These are phyloP conservation scores for Trichophyton rubrum DNA, from an alignment of 2,329 filamentous ascomycete genomes.

Conservation along the genomic window DNA sequence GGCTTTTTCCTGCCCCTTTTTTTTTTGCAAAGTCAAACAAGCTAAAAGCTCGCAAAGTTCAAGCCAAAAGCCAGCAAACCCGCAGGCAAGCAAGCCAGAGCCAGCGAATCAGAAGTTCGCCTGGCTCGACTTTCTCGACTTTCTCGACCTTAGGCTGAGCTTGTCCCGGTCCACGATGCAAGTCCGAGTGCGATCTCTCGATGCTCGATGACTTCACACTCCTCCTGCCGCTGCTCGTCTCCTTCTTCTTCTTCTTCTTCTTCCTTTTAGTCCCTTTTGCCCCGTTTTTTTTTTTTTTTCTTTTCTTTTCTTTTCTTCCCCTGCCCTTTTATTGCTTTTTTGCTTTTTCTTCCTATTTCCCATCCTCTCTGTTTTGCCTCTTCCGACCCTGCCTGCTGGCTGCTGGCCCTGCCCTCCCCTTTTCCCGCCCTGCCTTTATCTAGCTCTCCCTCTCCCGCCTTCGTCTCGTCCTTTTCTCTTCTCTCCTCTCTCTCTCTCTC, in stretches of 20 bases:
- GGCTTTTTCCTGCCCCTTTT: background rate
- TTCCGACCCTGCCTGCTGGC: too few relatives aligned
- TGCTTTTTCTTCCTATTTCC: background rate
- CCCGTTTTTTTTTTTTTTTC: background rate
- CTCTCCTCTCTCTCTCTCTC: conserved; percentile 3
- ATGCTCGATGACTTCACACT: background rate
- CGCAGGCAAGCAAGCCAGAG: too few relatives aligned
- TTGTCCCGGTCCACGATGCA: too few relatives aligned
- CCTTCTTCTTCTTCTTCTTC: background rate
- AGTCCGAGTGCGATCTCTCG: background rate
- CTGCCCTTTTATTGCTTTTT: background rate
- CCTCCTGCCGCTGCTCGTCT: too few relatives aligned
- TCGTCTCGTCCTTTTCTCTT: conserved; percentile 1
- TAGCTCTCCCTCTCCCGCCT: background rate
- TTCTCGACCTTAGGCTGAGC: too few relatives aligned
- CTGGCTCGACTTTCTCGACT: background rate
- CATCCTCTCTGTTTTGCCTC: background rate
- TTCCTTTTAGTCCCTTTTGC: background rate
- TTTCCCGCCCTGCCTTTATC: background rate
- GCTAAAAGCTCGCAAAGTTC: too few relatives aligned
- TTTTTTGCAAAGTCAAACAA: too few relatives aligned
- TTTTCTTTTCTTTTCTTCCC: background rate
- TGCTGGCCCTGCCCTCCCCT: background rate
- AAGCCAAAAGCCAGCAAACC: too few relatives aligned
- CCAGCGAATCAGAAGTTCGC: background rate